Evolutionary conservation across 345 rosid species (phyloP).

Genomic region (Cardamine occulta): DNA sequence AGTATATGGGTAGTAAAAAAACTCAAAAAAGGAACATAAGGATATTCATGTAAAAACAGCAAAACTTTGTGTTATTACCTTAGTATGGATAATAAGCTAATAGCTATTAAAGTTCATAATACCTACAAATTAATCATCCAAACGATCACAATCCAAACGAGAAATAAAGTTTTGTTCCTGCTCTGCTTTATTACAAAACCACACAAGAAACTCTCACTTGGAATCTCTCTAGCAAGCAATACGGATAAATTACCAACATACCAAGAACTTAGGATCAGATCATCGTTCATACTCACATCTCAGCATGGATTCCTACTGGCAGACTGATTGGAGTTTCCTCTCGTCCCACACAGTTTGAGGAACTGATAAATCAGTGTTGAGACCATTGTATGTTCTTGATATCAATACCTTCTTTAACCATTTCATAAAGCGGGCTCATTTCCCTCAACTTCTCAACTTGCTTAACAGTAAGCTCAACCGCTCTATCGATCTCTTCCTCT

Average conservation of each 20-base stretch:
- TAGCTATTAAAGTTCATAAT: neutral
- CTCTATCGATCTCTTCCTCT: constrained; percentile 81
- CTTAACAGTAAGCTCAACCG: constrained; percentile 76
- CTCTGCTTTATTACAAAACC: constrained; percentile 42
- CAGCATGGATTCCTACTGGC: constrained; percentile 11
- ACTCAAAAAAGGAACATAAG: neutral
- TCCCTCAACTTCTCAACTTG: constrained; percentile 95
- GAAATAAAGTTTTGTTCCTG: constrained; percentile 13
- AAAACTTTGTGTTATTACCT: neutral
- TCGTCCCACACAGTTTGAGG: neutral
- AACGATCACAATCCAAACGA: constrained; percentile 27
- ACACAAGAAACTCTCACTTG: constrained; percentile 35
- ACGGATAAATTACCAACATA: constrained; percentile 31
- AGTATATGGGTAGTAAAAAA: neutral
- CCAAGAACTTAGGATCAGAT: constrained; percentile 9
- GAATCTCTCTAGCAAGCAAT: constrained; percentile 14
- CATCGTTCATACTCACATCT: constrained; percentile 19
- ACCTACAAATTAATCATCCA: constrained; percentile 11
- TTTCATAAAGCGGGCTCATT: constrained; percentile 96
- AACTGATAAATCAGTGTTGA: constrained; percentile 62
- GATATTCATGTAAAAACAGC: neutral
- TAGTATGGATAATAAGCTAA: neutral
- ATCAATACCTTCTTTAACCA: constrained; percentile 90
- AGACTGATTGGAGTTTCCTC: constrained; percentile 6
- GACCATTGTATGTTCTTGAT: constrained; percentile 88